Conservation (phyloP, 2,329 filamentous ascomycete species). For the Trichophyton simii region DNA sequence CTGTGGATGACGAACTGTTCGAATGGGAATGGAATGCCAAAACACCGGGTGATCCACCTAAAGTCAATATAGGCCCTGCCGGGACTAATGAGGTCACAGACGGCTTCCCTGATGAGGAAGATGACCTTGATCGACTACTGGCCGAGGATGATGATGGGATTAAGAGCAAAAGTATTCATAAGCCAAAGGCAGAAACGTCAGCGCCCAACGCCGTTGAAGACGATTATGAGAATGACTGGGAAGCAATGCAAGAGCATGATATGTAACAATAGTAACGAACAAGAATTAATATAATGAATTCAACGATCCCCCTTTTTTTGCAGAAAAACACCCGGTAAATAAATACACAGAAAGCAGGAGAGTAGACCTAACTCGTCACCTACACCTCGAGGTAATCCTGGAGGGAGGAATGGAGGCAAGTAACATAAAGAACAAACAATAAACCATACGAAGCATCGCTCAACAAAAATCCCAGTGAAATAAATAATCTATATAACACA, state of each 20-base stretch:
- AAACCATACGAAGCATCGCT: not conserved
- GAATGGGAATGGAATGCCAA: constrained; percentile 22
- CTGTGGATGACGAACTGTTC: constrained; percentile 13
- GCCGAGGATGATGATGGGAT: constrained; percentile 32
- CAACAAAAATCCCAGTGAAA: not conserved
- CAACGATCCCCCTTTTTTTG: not conserved
- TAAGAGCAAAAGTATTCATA: not conserved
- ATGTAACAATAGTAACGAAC: constrained; percentile 11
- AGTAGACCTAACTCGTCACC: not conserved
- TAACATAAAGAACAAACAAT: not conserved
- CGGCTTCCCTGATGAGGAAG: constrained; percentile 28
- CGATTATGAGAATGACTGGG: constrained; percentile 51
- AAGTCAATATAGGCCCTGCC: not conserved
- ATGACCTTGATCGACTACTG: constrained; percentile 43
- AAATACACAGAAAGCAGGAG: not conserved
- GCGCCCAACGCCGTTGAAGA: constrained; percentile 17
- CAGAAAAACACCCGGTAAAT: not conserved
- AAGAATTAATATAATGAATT: not conserved
- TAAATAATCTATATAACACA: not conserved
- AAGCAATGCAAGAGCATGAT: constrained; percentile 43
- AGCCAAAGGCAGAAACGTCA: not conserved
- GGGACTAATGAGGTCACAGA: not conserved
- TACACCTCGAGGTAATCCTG: not conserved
- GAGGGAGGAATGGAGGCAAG: not conserved
- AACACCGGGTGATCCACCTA: not conserved